Evolutionary conservation across 495 filamentous ascomycete species (phyloP).

Genomic region (Bombardia bombarda): DNA sequence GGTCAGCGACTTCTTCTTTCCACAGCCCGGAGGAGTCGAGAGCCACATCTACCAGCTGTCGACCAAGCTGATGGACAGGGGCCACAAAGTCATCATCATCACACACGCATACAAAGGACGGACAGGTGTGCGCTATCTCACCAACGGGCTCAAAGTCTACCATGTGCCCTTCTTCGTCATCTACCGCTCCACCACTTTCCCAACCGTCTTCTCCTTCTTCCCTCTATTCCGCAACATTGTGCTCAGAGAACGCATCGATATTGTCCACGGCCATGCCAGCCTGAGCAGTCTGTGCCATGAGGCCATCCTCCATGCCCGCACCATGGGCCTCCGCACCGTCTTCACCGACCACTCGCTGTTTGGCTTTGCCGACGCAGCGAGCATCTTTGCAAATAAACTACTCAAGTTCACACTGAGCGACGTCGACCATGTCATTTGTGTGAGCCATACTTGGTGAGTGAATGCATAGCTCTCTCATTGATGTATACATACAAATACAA

Average conservation of each 20-base stretch:
- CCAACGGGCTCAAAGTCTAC: constrained; percentile 96
- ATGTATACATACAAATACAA: constrained; percentile 36
- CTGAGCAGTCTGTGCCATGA: constrained; percentile 90
- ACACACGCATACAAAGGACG: constrained; percentile 93
- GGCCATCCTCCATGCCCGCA: constrained; percentile 88
- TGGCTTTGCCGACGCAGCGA: constrained; percentile 92
- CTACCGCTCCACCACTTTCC: constrained; percentile 90
- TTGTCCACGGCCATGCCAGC: constrained; percentile 92
- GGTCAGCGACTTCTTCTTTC: constrained; percentile 99
- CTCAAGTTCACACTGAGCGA: constrained; percentile 94
- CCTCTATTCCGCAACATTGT: constrained; percentile 94
- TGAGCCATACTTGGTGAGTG: constrained; percentile 97
- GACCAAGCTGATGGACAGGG: constrained; percentile 89
- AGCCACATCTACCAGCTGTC: constrained; percentile 98
- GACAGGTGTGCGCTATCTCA: constrained; percentile 91
- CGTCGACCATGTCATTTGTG: constrained; percentile 96
- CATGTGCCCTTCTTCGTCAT: constrained; percentile 94
- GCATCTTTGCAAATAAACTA: constrained; percentile 93
- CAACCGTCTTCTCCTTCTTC: constrained; percentile 97
- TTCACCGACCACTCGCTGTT: constrained; percentile 98
- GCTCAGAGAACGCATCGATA: constrained; percentile 87
- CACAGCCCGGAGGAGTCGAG: constrained; percentile 91
- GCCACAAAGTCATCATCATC: constrained; percentile 96
- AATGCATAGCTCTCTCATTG: no score
- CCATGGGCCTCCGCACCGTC: constrained; percentile 91